Evolutionary conservation across 495 filamentous ascomycete genomes (phyloP).

Genomic region (Hypoxylon crocopeplum): DNA sequence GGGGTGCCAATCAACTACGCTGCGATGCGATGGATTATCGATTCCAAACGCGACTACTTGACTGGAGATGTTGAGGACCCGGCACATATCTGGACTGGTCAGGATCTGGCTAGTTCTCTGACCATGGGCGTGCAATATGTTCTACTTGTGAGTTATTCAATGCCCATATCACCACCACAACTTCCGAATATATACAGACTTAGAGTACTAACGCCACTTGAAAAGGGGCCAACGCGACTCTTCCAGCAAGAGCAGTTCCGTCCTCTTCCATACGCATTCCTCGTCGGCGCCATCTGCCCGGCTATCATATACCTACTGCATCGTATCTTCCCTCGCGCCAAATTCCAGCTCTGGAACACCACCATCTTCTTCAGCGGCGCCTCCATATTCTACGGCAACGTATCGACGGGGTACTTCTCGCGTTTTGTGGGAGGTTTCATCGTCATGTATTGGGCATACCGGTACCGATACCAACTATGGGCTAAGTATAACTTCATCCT

Average conservation of each 20-base stretch:
- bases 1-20: constrained; percentile 57
- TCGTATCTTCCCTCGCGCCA: constrained; percentile 54
- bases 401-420: constrained; percentile 62
- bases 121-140: constrained; percentile 63
- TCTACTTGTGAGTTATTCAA: constrained; percentile 52
- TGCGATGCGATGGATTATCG: constrained; percentile 53
- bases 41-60: constrained; percentile 60
- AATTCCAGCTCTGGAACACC: constrained; percentile 63
- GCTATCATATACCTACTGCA: constrained; percentile 56
- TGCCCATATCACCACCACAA: neutral
- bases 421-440: constrained; percentile 63
- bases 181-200: no score
- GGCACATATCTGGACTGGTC: constrained; percentile 64
- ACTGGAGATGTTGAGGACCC: constrained; percentile 58
- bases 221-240: constrained; percentile 57
- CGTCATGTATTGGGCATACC: constrained; percentile 62
- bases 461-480: constrained; percentile 61
- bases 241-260: constrained; percentile 58
- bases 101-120: constrained; percentile 51
- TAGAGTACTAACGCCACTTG: neutral
- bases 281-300: constrained; percentile 59
- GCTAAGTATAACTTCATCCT: constrained; percentile 63
- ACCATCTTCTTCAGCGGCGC: constrained; percentile 60
- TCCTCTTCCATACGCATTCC: constrained; percentile 62
- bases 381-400: constrained; percentile 54